Base-by-base conservation (phyloP, 139 green algal species). In the Micractinium sp. region DNA sequence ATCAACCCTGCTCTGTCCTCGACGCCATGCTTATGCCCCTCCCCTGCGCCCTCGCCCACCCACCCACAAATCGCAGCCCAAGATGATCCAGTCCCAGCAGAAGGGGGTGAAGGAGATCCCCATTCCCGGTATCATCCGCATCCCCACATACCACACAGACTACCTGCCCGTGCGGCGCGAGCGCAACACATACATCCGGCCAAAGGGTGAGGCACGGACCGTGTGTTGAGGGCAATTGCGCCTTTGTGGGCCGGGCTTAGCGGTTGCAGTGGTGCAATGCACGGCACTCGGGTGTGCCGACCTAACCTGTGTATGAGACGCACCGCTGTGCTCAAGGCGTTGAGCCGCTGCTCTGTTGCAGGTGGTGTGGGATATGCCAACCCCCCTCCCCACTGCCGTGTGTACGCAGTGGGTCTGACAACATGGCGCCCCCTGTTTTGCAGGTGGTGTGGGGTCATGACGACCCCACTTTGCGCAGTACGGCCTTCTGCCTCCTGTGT, bases 141-240 rank as follows among this genome's bases (percentile, higher is more conserved):
- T 98, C 1, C 87, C 93, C 0, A 95, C 93, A 0, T 97, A 98
- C 81, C 92, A 91, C 33, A 86, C 90, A 5, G 96, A 98, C 76
- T 98, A 98, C 91, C 89, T 98, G 82, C 96, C 96, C 0, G 83
- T 93, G 3, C 97, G 94, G 77, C 89, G 92, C 31, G 93, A 95
- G 74, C 92, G 91, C 18, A 86, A 94, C 33, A 96, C 95, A 0
- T 98, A 98, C 87, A 92, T 97, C 33, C 93, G 94, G 0, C 94
- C 93, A 7, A 95, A 95, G 91, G 95, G 96, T 60, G 36, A 16
- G 33, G 74, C 33, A 56, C 5, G 47, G 9, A 5, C 47, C 7
- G 7, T 9, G 47, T 56, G 47, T 9, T 5, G 47, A 16, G 5
- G 47, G 47, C 47, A 56, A 56, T 20, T 75, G 67, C 22, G 31